Base-by-base conservation (phyloP, 768 basidiomycete species). In the Clavaria fumosa region DNA sequence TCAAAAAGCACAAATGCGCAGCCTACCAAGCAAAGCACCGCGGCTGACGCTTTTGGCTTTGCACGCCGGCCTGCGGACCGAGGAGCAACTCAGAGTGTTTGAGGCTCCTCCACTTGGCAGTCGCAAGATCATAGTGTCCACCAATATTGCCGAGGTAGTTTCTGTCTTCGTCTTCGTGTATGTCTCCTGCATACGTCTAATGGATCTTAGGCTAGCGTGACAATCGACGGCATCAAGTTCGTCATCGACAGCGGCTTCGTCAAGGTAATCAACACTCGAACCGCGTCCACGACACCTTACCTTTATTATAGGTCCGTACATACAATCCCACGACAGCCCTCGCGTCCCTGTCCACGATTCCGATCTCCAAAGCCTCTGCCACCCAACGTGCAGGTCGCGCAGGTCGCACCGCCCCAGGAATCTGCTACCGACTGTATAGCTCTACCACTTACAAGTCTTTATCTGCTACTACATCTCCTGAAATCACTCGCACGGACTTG, bases 191-290 rank as follows among this genome's bases (percentile, higher is more conserved):
- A 27, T 34, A 28, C 17, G 31, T n/a, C 5, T 19, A 26, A 17
- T 18, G 30, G 38, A 22, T 7, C 24, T 33, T 40, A 86, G 84
- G 91, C 95, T 11, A 90, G 85, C 52, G 82, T 99, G 17, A 99
- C 95, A 1, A 96, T 99, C 40, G 88, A 96, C 28, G 90, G 91
- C 3, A 78, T 97, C 43, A 81, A 80, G 46, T 97, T 78, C 50
- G 91, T 99, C 10, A 68, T 97, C 3, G 95, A 99, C 50, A 78
- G 76, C 41, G 95, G 95, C 11, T 89, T 89, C 50, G 91, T 95
- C 45, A 99, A 99, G 72, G 89, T 86, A 46, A 15, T 42, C 42
- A 9, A 19, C 23, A 14, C 15, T 19, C 24, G 15, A 40, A 28
- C n/a, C 35, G 6, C 21, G 20, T n/a, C 18, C 3, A 18, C 22